Base-by-base conservation (phyloP, 1,139 yeast species). In the Magnusiomyces suaveolens region DNA sequence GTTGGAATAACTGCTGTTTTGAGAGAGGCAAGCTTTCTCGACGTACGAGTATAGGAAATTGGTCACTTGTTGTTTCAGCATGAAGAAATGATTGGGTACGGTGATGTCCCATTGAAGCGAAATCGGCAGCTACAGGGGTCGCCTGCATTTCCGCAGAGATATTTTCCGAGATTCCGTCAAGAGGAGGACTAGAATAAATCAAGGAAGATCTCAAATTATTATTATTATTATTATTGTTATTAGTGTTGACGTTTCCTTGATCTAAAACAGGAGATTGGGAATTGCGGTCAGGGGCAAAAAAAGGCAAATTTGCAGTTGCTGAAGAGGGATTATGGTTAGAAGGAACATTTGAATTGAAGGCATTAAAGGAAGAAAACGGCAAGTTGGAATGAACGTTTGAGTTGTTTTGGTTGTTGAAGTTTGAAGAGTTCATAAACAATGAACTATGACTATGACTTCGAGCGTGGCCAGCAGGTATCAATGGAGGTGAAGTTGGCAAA, bases 11-110 rank as follows among this genome's bases (percentile, higher is more conserved):
- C 4, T 23, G 16, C 20, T 43, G 46, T 18, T 43, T 20, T 12
- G 24, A 25, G 10, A 10, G 43, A 21, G 39, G 29, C 25, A 38
- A 32, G 59, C 55, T 69, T 66, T 60, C 72, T 60, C 63, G 71
- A 61, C 64, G 75, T 62, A 60, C 72, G 51, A 58, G 69, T 62
- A 63, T 74, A 60, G 70, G 77, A 63, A 60, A 76, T 65, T 68
- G 71, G 68, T 69, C 78, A 60, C 68, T 75, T 6, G 69, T 69
- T 12, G 71, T 67, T 54, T 67, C 69, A 29, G 64, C 69, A 51
- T 68, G 67, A 44, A 69, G 58, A 55, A 63, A 61, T 1, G 64
- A 60, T 10, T 61, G 58, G 46, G 53, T 47, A 21, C 60, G 53
- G 39, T 43, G 21, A 43, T 43, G 36, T n/a, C 32, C 14, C 16